These are phyloP conservation scores for Dittrichia graveolens DNA, from an alignment of 129 eudicot species.

Conservation along the genomic window DNA sequence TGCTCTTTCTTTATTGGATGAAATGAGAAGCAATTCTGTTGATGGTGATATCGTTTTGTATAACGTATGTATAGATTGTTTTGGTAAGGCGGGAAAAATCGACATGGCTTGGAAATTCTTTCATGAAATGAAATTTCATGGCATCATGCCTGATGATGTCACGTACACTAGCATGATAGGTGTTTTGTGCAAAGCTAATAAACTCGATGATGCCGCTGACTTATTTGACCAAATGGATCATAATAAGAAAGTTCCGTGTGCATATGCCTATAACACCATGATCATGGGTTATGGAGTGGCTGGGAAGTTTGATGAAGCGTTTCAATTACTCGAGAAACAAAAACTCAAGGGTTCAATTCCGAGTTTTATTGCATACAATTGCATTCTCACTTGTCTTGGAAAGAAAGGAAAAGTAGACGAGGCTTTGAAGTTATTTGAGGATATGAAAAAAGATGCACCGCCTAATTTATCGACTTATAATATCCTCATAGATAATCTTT, in stretches of 20 bases:
- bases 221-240: constrained; percentile 79
- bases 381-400: constrained; percentile 87
- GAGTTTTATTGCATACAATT: constrained; percentile 82
- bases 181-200: constrained; percentile 77
- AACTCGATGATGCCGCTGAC: constrained; percentile 72
- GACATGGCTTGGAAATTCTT: constrained; percentile 99
- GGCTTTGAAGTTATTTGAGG: constrained; percentile 59
- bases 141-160: constrained; percentile 80
- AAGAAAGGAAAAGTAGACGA: constrained; percentile 74
- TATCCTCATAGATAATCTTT: constrained; percentile 81
- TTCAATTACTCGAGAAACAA: constrained; percentile 73
- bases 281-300: constrained; percentile 94
- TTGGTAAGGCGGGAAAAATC: constrained; percentile 89
- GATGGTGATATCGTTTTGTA: constrained; percentile 80
- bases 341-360: constrained; percentile 78
- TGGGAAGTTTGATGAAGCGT: constrained; percentile 86
- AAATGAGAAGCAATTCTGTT: constrained; percentile 73
- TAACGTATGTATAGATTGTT: constrained; percentile 89
- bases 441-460: constrained; percentile 78
- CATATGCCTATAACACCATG: constrained; percentile 93
- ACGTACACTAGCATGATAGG: constrained; percentile 94
- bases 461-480: constrained; percentile 84
- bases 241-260: constrained; percentile 73
- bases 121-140: constrained; percentile 75
- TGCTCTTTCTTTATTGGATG: constrained; percentile 75